phyloP scores from a whole-genome alignment of 768 basidiomycete species.

The Cyclocybe cylindracea region DNA sequence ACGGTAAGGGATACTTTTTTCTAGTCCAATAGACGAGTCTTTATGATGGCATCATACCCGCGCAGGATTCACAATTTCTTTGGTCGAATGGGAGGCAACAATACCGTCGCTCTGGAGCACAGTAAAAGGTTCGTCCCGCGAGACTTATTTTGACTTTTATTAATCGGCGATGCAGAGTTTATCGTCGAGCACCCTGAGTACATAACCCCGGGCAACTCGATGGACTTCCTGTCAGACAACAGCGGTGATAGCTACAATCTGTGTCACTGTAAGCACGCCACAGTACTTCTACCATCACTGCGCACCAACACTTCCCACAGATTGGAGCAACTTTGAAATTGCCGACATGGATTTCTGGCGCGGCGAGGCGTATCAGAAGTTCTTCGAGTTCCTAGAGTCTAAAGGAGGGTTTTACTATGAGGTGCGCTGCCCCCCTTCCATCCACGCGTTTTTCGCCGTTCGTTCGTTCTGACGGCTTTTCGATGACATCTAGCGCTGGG shows the following conservation, averaged over 20 bases:
- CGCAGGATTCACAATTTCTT: conserved; percentile 75
- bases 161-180: conserved; percentile 53
- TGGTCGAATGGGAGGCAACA: conserved; percentile 78
- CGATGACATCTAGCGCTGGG: conserved; percentile 57
- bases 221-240: conserved; percentile 75
- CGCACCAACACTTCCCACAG: conserved; percentile 30
- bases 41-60: background rate
- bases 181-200: conserved; percentile 61
- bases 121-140: conserved; percentile 54
- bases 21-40: background rate
- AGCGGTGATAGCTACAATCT: conserved; percentile 65
- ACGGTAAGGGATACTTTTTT: conserved; percentile 29
- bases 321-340: conserved; percentile 94
- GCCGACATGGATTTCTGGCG: conserved; percentile 90
- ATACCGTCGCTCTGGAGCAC: conserved; percentile 80
- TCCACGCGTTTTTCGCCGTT: background rate
- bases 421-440: conserved; percentile 39
- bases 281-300: background rate
- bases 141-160: conserved; percentile 2
- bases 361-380: conserved; percentile 77
- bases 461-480: background rate
- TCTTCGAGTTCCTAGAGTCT: conserved; percentile 80
- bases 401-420: conserved; percentile 93
- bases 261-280: conserved; percentile 56
- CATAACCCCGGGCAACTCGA: conserved; percentile 63